phyloP scores from a whole-genome alignment of 225 moss, liverwort and hornwort species.

The Lunularia cruciata region DNA sequence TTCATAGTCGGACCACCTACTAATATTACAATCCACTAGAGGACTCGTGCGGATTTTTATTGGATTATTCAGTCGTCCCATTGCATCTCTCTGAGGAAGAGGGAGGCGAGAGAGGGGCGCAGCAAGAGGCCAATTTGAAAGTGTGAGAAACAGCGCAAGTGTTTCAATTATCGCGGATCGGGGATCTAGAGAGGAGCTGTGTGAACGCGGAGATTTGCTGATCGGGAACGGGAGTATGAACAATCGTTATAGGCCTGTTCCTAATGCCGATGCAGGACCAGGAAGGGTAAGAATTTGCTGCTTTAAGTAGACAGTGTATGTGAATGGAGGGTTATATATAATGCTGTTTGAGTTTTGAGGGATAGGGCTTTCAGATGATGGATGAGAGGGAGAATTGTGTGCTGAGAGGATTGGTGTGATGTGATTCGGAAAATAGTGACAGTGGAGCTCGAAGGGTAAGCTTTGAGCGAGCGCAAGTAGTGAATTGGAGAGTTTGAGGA shows the following conservation, averaged over 20 bases:
- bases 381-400: neutral
- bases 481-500: neutral
- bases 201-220: constrained; percentile 14
- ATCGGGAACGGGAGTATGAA: constrained; percentile 6
- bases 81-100: too few species aligned
- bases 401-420: neutral
- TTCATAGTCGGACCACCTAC: too few species aligned
- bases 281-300: constrained; percentile 13
- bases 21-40: too few species aligned
- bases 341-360: neutral
- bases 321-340: too few species aligned
- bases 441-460: neutral
- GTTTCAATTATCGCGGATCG: too few species aligned
- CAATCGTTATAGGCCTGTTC: constrained; percentile 13
- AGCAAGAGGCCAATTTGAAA: too few species aligned
- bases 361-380: neutral
- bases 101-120: too few species aligned
- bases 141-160: too few species aligned
- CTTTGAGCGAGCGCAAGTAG: neutral
- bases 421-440: neutral
- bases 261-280: constrained; percentile 3
- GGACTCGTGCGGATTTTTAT: too few species aligned
- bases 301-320: too few species aligned
- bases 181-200: too few species aligned
- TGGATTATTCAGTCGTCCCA: too few species aligned